Conservation (phyloP, 495 filamentous ascomycete genomes). For the Rostrohypoxylon terebratum region DNA sequence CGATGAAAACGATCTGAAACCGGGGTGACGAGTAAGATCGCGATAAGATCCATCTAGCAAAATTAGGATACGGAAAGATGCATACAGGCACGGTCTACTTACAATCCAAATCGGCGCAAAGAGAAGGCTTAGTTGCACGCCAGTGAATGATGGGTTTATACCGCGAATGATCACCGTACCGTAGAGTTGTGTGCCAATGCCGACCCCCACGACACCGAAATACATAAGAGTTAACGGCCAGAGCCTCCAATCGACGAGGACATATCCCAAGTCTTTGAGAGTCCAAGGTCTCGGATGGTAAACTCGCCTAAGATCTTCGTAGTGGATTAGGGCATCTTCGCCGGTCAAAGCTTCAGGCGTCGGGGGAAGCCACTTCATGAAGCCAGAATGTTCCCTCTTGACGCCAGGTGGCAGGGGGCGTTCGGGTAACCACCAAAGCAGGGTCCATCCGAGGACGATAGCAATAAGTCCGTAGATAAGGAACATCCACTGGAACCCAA, state of each 20-base stretch:
- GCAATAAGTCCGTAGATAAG: conserved; percentile 84
- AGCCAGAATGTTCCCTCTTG: conserved; percentile 56
- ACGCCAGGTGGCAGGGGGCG: conserved; percentile 77
- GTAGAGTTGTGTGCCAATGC: conserved; percentile 88
- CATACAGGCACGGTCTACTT: conserved; percentile 48
- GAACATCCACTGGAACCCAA: conserved; percentile 97
- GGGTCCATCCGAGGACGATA: conserved; percentile 72
- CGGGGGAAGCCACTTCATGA: conserved; percentile 69
- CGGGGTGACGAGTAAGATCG: conserved; percentile 86
- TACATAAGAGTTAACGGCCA: conserved; percentile 92
- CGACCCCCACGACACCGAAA: conserved; percentile 92
- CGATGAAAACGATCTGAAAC: conserved; percentile 89
- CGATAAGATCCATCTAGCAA: conserved; percentile 81
- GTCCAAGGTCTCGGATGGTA: conserved; percentile 80
- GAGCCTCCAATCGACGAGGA: conserved; percentile 85
- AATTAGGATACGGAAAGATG: conserved; percentile 22
- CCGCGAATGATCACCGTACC: conserved; percentile 85
- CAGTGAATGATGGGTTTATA: conserved; percentile 77
- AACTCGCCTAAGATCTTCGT: conserved; percentile 83
- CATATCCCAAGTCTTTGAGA: conserved; percentile 70
- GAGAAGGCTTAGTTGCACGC: conserved; percentile 81
- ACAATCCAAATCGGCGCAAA: conserved; percentile 94
- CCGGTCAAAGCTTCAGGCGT: conserved; percentile 78
- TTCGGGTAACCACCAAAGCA: conserved; percentile 93
- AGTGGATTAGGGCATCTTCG: conserved; percentile 83